Conservation (phyloP, 805 yeast species). For the Starmerella sp. region DNA sequence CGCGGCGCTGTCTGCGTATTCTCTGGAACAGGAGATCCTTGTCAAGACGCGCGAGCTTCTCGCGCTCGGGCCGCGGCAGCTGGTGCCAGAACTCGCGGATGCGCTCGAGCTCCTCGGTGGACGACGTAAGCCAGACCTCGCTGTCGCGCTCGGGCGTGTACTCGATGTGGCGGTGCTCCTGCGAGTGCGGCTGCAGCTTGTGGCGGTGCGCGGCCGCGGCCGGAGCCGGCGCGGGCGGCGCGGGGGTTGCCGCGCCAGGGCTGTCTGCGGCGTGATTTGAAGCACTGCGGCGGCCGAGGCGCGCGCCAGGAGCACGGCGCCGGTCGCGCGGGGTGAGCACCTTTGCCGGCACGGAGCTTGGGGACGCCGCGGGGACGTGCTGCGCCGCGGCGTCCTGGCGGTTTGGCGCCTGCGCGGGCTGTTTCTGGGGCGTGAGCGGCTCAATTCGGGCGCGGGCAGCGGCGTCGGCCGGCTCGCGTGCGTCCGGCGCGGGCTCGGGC, state of each 20-base stretch:
- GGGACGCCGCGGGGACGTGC: neutral
- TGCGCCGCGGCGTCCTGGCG: neutral
- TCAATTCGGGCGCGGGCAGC: neutral
- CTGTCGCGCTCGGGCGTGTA: neutral
- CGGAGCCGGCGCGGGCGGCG: neutral
- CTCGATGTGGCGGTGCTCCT: neutral
- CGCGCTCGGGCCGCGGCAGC: conserved; percentile 48
- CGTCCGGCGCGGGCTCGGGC: neutral
- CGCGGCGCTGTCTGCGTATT: conserved; percentile 45
- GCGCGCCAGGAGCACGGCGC: neutral
- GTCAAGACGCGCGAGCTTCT: conserved; percentile 51
- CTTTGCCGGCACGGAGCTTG: neutral
- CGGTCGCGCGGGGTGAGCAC: neutral
- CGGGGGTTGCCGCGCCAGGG: neutral
- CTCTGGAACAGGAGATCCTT: conserved; percentile 56
- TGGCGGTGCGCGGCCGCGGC: neutral
- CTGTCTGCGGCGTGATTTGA: too few relatives aligned
- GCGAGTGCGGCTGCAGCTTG: neutral
- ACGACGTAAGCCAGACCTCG: neutral
- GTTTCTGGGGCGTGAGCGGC: neutral
- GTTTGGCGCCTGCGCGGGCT: neutral
- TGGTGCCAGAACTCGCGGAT: conserved; percentile 57
- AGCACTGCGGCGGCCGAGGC: neutral
- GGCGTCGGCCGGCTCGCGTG: neutral
- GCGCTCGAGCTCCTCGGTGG: neutral